phyloP scores from a whole-genome alignment of 208 protist genomes.

The Herpetomonas samuelpessoai region DNA sequence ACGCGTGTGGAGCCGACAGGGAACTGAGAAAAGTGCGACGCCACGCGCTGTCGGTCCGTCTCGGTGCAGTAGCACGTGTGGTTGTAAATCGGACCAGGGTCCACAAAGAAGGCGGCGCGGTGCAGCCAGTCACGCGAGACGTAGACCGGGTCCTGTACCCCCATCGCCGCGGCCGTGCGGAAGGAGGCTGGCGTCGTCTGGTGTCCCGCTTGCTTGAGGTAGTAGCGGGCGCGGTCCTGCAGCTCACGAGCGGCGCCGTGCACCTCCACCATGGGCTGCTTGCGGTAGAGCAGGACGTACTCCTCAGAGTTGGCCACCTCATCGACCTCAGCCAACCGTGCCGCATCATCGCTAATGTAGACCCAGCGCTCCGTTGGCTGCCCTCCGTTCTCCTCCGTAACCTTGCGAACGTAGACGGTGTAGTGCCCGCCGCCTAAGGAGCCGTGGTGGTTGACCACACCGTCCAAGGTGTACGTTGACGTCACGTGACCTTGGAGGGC shows the following conservation, averaged over 20 bases:
- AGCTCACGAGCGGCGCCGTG: conserved; percentile 33
- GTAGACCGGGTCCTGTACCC: conserved; percentile 37
- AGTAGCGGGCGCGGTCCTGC: conserved; percentile 54
- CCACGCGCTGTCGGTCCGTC: conserved; percentile 14
- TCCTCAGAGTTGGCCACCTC: conserved; percentile 76
- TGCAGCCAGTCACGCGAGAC: conserved; percentile 84
- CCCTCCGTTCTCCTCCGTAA: conserved; percentile 18
- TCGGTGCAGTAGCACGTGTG: conserved; percentile 64
- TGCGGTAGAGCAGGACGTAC: conserved; percentile 85
- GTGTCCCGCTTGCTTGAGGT: conserved; percentile 13
- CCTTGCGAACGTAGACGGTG: conserved; percentile 72
- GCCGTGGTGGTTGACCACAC: conserved; percentile 84
- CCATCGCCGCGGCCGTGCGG: background rate
- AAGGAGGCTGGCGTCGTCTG: background rate
- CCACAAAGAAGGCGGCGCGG: conserved; percentile 65
- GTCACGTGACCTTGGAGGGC: conserved; percentile 14
- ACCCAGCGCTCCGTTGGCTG: conserved; percentile 69
- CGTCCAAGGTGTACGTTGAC: conserved; percentile 78
- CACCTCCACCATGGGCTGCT: conserved; percentile 52
- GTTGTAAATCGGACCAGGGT: conserved; percentile 84
- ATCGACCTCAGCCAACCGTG: conserved; percentile 20
- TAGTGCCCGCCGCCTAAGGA: conserved; percentile 85
- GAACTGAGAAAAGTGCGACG: conserved; percentile 18
- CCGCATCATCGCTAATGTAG: conserved; percentile 73
- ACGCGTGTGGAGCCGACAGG: conserved; percentile 17